Conservation (phyloP, 306 rosid species). For the Cercis canadensis region DNA sequence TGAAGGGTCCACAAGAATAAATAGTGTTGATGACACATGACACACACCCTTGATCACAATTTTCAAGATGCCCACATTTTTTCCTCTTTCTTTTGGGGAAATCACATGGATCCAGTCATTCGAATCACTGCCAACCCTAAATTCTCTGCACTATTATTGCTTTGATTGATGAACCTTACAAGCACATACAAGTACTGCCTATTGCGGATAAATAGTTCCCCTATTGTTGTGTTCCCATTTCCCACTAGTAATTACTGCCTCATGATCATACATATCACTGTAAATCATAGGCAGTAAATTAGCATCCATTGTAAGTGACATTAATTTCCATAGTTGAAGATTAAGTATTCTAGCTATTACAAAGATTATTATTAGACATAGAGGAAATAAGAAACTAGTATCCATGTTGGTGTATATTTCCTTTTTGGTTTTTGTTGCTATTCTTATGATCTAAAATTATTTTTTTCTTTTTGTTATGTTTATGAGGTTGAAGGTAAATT, state of each 20-base stretch:
- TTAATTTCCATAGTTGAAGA: no score
- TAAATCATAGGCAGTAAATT: no score
- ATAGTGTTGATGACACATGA: constrained; percentile 61
- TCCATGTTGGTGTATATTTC: no score
- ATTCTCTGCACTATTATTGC: constrained; percentile 10
- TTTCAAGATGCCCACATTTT: constrained; percentile 49
- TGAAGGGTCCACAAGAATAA: constrained; percentile 70
- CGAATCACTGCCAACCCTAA: constrained; percentile 20
- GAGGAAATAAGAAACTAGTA: no score
- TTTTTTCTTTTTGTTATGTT: no score
- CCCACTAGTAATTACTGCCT: neutral
- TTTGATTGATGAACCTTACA: neutral
- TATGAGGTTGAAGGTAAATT: no score
- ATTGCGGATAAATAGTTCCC: neutral
- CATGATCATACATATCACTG: neutral
- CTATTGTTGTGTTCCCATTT: constrained; percentile 1
- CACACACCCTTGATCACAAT: constrained; percentile 48
- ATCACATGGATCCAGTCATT: constrained; percentile 21
- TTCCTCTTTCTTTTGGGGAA: constrained; percentile 11
- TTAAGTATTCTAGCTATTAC: no score
- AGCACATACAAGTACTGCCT: neutral
- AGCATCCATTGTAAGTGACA: no score
- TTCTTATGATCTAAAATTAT: no score
- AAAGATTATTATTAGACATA: no score
- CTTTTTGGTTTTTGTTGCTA: no score